Evolutionary conservation across 257 asterid species (phyloP).

Genomic region (Solanum verrucosum): DNA sequence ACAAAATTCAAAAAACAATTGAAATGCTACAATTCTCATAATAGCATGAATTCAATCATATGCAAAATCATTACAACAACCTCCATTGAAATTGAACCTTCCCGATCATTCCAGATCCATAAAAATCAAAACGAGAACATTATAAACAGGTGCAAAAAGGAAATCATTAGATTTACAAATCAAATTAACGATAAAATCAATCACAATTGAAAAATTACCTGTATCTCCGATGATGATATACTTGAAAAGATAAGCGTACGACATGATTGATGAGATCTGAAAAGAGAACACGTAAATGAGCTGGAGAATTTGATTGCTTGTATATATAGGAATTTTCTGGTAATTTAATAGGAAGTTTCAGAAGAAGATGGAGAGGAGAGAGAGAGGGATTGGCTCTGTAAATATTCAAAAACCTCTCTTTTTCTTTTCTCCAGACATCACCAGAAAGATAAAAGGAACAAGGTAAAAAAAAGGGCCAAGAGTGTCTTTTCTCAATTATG

Average conservation of each 20-base stretch:
- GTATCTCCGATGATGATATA: conserved; percentile 70
- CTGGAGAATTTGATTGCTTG: not conserved
- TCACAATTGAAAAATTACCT: conserved; percentile 13
- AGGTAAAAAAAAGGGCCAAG: not conserved
- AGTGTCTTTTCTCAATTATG: not conserved
- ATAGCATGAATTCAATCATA: not conserved
- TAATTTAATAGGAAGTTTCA: not conserved
- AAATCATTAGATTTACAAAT: not conserved
- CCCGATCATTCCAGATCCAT: not conserved
- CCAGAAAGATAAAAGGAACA: not conserved
- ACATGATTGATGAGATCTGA: conserved; percentile 24
- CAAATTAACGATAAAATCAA: not conserved
- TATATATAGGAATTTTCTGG: not conserved
- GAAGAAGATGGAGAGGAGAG: not conserved
- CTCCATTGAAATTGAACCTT: not conserved
- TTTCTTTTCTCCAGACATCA: not conserved
- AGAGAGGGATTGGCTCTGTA: not conserved
- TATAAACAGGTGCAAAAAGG: not conserved
- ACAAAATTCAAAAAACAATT: not conserved
- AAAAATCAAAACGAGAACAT: not conserved
- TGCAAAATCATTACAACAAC: not conserved
- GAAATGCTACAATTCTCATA: not conserved
- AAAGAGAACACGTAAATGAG: not conserved
- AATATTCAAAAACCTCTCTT: not conserved
- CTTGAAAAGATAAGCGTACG: conserved; percentile 64